Evolutionary conservation across 257 asterid species (phyloP).

Genomic region (Solanum raphanifolium): DNA sequence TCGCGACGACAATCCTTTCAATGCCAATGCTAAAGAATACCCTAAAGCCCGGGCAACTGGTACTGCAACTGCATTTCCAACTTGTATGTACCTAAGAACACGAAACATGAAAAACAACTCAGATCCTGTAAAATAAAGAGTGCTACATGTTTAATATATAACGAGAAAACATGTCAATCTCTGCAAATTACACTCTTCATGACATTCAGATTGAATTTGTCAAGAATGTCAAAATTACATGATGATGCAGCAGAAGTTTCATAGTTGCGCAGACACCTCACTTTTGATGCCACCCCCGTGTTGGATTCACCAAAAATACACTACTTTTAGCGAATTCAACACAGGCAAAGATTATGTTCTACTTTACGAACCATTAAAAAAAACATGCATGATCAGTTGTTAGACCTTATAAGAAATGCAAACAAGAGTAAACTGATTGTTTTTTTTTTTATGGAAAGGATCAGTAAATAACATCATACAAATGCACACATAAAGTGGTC

Average conservation of each 20-base stretch:
- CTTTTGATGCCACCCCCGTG: too few species aligned
- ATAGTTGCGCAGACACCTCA: too few species aligned
- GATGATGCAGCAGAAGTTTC: neutral
- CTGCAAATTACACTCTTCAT: neutral
- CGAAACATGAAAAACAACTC: neutral
- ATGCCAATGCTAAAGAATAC: constrained; percentile 39
- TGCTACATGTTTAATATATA: neutral
- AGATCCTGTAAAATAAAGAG: neutral
- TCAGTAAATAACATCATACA: neutral
- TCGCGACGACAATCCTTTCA: constrained; percentile 24
- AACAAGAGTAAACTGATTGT: too few species aligned
- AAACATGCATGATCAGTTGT: neutral
- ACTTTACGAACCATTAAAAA: neutral
- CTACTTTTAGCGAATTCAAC: neutral
- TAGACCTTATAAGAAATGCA: too few species aligned
- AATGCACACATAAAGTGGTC: neutral
- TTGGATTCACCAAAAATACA: too few species aligned
- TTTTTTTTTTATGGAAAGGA: too few species aligned
- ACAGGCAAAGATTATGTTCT: neutral
- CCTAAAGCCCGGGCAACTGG: constrained; percentile 86
- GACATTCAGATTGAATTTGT: too few species aligned
- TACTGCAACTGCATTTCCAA: constrained; percentile 87
- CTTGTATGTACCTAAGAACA: constrained; percentile 55
- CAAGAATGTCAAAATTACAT: neutral
- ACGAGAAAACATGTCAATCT: neutral